Evolutionary conservation across 345 rosid genomes (phyloP), one percentile per base, ranked within the genome.

Genomic region (Gossypium rotundifolium): DNA sequence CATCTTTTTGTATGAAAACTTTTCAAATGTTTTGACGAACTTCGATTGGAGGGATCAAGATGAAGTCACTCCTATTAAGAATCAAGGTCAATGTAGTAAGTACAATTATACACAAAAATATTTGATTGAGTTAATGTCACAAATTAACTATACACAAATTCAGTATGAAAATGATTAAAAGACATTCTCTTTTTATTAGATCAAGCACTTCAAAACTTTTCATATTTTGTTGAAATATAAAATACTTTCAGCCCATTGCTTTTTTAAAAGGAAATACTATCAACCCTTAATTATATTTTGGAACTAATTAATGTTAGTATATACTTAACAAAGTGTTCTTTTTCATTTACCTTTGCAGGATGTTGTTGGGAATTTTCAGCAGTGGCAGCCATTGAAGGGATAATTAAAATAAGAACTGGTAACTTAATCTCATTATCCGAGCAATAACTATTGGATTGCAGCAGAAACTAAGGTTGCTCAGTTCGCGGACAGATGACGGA

Each of bases 401-500:
- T 54, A n/a, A 54, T 18, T 0, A n/a, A 54, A 9, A 18, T 54
- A n/a, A 54, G 18, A 54, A 18, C 59, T 2, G 59, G 18, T 7
- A 54, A 54, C 9, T 18, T 54, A 9, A 54, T 54, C 23, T 54
- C 25, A 9, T 6, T 54, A 3, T 18, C 59, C 25, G 25, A 54
- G 25, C 25, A 54, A 9, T 22, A 54, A 9, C 25, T 54, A 9
- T 18, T 52, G 20, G 20, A 52, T 52, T 52, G 20, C 57, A 52
- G 22, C 57, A 17, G 57, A 52, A 54, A 54, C 4, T 1, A 22
- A 54, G 74, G 20, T 3, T 48, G 66, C 74, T 75, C 17, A 6
- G 97, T 90, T 1, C 89, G 89, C 16, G 93, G 95, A 48, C 20
- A 38, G 22, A 88, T 87, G 93, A 84, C 75, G 18, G 71, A 74